Conservation (phyloP, 768 basidiomycete species). For the Leccinum pellstonianum region DNA sequence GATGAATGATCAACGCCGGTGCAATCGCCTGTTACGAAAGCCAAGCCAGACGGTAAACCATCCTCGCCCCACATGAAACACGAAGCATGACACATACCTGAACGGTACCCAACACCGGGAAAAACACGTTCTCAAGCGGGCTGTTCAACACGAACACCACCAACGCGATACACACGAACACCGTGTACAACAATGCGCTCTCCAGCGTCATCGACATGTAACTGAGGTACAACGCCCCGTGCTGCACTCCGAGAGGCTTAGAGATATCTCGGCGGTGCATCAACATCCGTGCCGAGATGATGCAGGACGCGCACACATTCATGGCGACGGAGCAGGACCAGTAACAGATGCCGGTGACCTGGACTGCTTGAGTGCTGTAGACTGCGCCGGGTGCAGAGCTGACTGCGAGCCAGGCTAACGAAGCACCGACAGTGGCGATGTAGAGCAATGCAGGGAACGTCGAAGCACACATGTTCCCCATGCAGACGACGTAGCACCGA, state of each 20-base stretch:
- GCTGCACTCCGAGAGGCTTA: conserved; percentile 7
- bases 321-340: conserved; percentile 18
- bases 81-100: conserved; percentile 12
- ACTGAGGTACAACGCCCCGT: conserved; percentile 20
- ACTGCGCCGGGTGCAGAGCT: conserved; percentile 12
- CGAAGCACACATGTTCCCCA: neutral
- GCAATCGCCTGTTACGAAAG: conserved; percentile 13
- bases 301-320: conserved; percentile 16
- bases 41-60: neutral
- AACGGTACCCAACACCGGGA: conserved; percentile 21
- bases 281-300: conserved; percentile 19
- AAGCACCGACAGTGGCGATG: conserved; percentile 15
- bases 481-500: conserved; percentile 24
- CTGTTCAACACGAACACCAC: conserved; percentile 19
- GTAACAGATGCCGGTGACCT: conserved; percentile 13
- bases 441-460: conserved; percentile 12
- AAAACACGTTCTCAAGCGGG: conserved; percentile 24
- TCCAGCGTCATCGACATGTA: conserved; percentile 30
- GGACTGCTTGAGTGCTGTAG: conserved; percentile 17
- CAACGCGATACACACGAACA: conserved; percentile 12
- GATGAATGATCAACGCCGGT: conserved; percentile 21
- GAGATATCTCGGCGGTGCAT: conserved; percentile 18
- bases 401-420: conserved; percentile 20
- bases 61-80: neutral
- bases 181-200: conserved; percentile 21